phyloP scores from a whole-genome alignment of 352 stramenopile genomes.

The Phytophthora fragariaefolia region DNA sequence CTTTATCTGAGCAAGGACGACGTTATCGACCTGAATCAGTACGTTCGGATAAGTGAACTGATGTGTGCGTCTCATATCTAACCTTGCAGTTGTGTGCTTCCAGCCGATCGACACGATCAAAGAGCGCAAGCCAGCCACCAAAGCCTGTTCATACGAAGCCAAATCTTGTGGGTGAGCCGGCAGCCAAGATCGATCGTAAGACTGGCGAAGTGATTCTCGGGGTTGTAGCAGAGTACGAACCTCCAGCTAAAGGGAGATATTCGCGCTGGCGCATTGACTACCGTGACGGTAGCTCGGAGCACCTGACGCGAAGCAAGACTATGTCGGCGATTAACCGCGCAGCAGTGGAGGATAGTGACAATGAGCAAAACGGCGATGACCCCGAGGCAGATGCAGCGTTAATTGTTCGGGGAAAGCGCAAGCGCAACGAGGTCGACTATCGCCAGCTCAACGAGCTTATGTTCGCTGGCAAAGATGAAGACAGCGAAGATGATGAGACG shows the following conservation, averaged over 20 bases:
- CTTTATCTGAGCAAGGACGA: conserved; percentile 56
- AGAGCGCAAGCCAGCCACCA: conserved; percentile 15
- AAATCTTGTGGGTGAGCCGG: conserved; percentile 48
- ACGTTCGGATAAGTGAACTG: conserved; percentile 21
- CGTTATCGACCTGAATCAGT: conserved; percentile 61
- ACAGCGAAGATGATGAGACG: conserved; percentile 60
- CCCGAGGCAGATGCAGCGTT: conserved; percentile 42
- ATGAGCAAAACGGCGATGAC: conserved; percentile 19
- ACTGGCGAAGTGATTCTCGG: conserved; percentile 53
- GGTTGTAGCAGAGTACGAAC: conserved; percentile 53
- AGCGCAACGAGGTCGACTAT: conserved; percentile 83
- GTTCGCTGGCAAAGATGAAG: conserved; percentile 72
- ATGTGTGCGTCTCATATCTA: conserved; percentile 1
- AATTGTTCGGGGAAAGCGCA: conserved; percentile 79
- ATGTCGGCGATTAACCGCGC: conserved; percentile 45
- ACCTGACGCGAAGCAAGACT: conserved; percentile 41
- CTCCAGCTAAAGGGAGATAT: conserved; percentile 30
- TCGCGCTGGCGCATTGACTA: conserved; percentile 71
- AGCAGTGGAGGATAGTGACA: conserved; percentile 18
- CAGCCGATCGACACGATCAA: conserved; percentile 40
- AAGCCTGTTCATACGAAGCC: conserved; percentile 25
- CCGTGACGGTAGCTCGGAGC: conserved; percentile 53
- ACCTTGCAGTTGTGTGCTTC: conserved; percentile 16
- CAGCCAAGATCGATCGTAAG: conserved; percentile 43
- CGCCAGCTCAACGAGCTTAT: conserved; percentile 80